phyloP scores from a whole-genome alignment of 2,329 filamentous ascomycete genomes.

The Aspergillus awamori region DNA sequence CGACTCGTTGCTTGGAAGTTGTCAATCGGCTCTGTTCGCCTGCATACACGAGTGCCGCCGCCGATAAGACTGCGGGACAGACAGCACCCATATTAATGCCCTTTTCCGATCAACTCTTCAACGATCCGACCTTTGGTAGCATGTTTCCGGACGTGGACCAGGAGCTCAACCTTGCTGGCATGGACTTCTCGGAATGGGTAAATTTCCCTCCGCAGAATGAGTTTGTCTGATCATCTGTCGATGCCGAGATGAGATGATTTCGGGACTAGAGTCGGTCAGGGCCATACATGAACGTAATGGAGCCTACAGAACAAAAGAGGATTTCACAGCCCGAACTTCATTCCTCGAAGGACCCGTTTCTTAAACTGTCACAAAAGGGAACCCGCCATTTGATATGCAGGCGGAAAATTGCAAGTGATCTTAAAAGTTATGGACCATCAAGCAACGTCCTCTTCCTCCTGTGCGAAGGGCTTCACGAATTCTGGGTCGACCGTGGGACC shows the following conservation, averaged over 20 bases:
- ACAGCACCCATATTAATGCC: constrained; percentile 36
- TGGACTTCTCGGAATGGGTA: constrained; percentile 47
- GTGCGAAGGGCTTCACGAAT: constrained; percentile 22
- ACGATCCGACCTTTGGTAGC: constrained; percentile 36
- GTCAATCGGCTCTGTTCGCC: constrained; percentile 44
- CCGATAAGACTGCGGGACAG: constrained; percentile 22
- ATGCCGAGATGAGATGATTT: neutral
- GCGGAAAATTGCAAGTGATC: neutral
- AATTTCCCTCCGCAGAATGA: constrained; percentile 37
- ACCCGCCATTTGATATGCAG: neutral
- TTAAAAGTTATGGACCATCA: neutral
- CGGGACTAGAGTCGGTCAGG: neutral
- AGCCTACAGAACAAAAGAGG: neutral
- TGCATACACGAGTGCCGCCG: constrained; percentile 23
- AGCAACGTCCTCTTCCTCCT: constrained; percentile 26
- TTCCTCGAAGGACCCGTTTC: neutral
- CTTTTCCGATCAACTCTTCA: constrained; percentile 42
- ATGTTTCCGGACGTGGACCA: constrained; percentile 41
- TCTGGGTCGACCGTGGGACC: neutral
- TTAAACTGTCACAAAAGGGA: neutral
- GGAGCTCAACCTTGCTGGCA: constrained; percentile 33
- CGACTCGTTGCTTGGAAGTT: constrained; percentile 43
- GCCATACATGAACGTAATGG: neutral
- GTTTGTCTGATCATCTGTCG: constrained; percentile 14
- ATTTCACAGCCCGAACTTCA: neutral